phyloP scores from a whole-genome alignment of 2,329 filamentous ascomycete genomes.

The Plectosphaerella plurivora region DNA sequence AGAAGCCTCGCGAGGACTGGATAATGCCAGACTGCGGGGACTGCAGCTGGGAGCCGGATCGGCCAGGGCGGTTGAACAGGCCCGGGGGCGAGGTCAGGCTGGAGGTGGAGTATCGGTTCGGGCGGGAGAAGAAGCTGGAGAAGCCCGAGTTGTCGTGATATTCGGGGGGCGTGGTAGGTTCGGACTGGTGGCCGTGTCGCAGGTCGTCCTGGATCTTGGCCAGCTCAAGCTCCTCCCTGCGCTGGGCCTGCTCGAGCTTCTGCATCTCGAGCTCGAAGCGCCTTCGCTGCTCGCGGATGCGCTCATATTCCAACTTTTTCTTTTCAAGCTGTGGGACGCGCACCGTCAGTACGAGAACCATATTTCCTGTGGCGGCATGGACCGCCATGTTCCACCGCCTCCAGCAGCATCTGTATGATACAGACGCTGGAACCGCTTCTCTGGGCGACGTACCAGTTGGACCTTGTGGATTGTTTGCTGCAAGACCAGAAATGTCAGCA shows the following conservation, averaged over 20 bases:
- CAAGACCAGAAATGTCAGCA: slow-evolving; percentile 5
- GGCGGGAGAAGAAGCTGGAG: slow-evolving; percentile 73
- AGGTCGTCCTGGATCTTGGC: slow-evolving; percentile 81
- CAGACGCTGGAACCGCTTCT: background rate
- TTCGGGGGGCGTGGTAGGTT: slow-evolving; percentile 94
- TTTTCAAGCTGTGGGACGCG: slow-evolving; percentile 69
- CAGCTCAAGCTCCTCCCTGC: slow-evolving; percentile 77
- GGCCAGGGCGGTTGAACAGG: slow-evolving; percentile 65
- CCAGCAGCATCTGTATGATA: background rate
- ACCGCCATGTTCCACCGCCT: background rate
- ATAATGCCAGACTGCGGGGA: slow-evolving; percentile 67
- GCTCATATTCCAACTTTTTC: slow-evolving; percentile 89
- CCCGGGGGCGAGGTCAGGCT: slow-evolving; percentile 80
- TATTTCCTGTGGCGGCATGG: background rate
- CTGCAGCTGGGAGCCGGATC: slow-evolving; percentile 74
- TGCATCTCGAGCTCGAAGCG: slow-evolving; percentile 92
- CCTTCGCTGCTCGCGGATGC: slow-evolving; percentile 81
- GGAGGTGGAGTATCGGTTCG: slow-evolving; percentile 84
- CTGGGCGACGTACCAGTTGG: slow-evolving; percentile 62
- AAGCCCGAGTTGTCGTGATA: slow-evolving; percentile 76
- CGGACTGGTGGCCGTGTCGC: slow-evolving; percentile 73
- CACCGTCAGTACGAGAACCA: slow-evolving; percentile 26
- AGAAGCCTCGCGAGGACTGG: slow-evolving; percentile 50
- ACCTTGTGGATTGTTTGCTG: slow-evolving; percentile 64
- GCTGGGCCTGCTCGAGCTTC: slow-evolving; percentile 79